Base-by-base conservation (phyloP, 805 yeast genomes). In the Suhomyces sp. region DNA sequence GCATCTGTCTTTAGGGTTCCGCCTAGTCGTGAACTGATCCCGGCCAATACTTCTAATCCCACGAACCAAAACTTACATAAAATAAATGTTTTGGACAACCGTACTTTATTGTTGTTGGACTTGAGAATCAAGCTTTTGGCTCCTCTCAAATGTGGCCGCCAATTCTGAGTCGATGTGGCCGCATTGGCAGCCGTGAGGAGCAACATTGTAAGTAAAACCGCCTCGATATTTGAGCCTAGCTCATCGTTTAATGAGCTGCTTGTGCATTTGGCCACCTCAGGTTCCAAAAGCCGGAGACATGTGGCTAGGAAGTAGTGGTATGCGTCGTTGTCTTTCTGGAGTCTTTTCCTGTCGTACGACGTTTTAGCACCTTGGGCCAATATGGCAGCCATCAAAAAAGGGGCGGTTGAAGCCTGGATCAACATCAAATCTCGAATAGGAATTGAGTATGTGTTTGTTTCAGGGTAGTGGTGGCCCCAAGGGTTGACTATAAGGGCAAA, bases 361-460 rank as follows among this genome's bases (percentile, higher is more conserved):
- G 79, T 74, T 42, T 83, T 72, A 0, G 91, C 90, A 23, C 91
- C 92, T 54, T 85, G 85, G 0, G 92, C 87, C 46, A 87, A 63
- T 3, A 86, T 76, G 0, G 89, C 88, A 13, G 88, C 85, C 50
- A 86, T 67, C 22, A 87, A 62, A 60, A 83, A 85, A 1, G 85
- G 74, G 58, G 83, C 86, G 15, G 76, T 75, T 27, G 77, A 72
- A 0, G 90, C 88, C 63, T 82, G 81, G 17, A 77, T 73, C 19
- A 87, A 63, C 6, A 87, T 63, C 5, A 86, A 78, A 61, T 86
- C 90, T 52, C 90, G 67, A 1, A 84, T 76, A 0, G 91, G 88
- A 53, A 74, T 71, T 55, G 61, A 64, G 42, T 69, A 64, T 3
- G 61, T 46, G 23, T 64, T 63, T 9, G 55, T 57, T 3, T 57